phyloP scores from a whole-genome alignment of 2,329 filamentous ascomycete species.

The Corinectria fuckeliana region DNA sequence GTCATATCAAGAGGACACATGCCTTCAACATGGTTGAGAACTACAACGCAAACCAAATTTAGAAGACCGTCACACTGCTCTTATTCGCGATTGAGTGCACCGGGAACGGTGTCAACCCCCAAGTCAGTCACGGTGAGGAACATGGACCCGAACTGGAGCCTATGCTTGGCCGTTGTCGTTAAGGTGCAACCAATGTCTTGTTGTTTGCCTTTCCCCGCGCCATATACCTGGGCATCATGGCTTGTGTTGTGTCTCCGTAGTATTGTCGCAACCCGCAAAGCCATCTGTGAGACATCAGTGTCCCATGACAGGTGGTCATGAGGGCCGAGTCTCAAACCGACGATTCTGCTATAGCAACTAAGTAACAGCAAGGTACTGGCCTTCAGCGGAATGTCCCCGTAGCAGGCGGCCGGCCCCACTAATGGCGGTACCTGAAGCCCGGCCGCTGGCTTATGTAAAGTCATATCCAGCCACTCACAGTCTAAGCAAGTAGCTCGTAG shows the following conservation, averaged over 20 bases:
- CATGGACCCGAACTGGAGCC: too few species aligned
- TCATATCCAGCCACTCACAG: not conserved
- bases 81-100: too few species aligned
- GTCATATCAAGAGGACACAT: not conserved
- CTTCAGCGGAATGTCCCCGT: not conserved
- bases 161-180: too few species aligned
- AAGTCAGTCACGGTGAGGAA: too few species aligned
- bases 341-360: not conserved
- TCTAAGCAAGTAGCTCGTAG: not conserved
- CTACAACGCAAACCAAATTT: too few species aligned
- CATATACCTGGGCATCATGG: not conserved
- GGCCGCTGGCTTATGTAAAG: slow-evolving; percentile 6
- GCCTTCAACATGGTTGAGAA: too few species aligned
- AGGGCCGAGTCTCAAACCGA: not conserved
- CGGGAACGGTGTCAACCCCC: too few species aligned
- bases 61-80: too few species aligned
- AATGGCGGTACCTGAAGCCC: not conserved
- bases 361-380: not conserved
- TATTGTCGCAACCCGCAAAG: not conserved
- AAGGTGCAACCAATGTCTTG: too few species aligned
- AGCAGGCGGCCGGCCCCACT: not conserved
- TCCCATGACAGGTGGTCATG: not conserved
- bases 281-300: not conserved
- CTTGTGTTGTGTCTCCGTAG: not conserved
- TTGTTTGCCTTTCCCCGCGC: too few species aligned